Conservation (phyloP, 305 asterid genomes). For the Fraxinus ornus region DNA sequence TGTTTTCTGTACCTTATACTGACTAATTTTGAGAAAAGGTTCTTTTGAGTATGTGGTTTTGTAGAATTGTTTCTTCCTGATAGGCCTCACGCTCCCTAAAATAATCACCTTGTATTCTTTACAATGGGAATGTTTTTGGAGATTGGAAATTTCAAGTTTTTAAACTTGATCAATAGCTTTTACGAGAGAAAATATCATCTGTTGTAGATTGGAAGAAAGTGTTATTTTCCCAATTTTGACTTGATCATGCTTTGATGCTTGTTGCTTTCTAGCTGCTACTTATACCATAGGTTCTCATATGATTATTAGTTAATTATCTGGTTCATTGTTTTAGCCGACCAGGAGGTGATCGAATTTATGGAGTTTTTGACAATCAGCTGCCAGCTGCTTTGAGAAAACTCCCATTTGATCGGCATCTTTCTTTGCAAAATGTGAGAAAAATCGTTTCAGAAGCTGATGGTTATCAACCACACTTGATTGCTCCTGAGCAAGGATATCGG, state of each 20-base stretch:
- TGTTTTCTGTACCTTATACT: neutral
- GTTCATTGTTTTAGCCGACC: slow-evolving; percentile 64
- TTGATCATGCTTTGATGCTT: neutral
- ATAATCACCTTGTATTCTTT: neutral
- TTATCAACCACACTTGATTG: slow-evolving; percentile 97
- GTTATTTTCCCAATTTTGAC: neutral
- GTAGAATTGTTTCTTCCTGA: neutral
- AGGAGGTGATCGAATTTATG: slow-evolving; percentile 90
- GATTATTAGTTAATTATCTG: slow-evolving; percentile 24
- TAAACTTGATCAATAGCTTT: neutral
- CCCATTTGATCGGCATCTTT: slow-evolving; percentile 88
- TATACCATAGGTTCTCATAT: neutral
- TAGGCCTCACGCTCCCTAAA: neutral
- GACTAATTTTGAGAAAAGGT: neutral
- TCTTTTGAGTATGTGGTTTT: neutral
- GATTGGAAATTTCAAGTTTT: neutral
- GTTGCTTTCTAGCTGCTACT: neutral
- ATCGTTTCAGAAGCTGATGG: slow-evolving; percentile 98
- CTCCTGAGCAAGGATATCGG: slow-evolving; percentile 97
- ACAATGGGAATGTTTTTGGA: neutral
- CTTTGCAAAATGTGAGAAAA: slow-evolving; percentile 73
- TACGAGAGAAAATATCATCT: neutral
- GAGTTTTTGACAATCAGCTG: slow-evolving; percentile 92
- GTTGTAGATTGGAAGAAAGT: neutral
- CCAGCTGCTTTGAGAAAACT: slow-evolving; percentile 93